Evolutionary conservation across 139 green algal species (phyloP).

Genomic region (Micromonas pusilla): DNA sequence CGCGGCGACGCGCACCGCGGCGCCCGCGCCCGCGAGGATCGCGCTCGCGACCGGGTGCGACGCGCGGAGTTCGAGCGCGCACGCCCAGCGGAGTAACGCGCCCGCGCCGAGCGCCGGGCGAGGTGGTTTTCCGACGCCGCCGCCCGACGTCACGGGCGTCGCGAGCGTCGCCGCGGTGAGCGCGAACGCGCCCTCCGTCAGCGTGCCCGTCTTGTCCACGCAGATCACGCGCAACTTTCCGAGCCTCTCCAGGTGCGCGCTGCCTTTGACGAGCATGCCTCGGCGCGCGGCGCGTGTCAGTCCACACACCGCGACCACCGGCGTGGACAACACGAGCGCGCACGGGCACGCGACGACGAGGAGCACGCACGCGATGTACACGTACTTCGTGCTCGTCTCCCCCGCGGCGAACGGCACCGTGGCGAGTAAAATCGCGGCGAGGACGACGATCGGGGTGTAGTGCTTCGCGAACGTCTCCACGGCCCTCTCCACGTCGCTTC

Average conservation of each 20-base stretch:
- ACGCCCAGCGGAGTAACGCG: constrained; percentile 28
- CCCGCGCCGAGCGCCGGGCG: constrained; percentile 2
- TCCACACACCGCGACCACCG: constrained; percentile 53
- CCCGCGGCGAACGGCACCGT: constrained; percentile 42
- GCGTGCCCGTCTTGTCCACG: constrained; percentile 79
- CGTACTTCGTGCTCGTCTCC: constrained; percentile 39
- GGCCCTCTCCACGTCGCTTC: constrained; percentile 45
- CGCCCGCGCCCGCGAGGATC: constrained; percentile 35
- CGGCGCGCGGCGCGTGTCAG: constrained; percentile 45
- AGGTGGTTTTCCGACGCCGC: background rate
- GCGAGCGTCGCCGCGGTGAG: constrained; percentile 27
- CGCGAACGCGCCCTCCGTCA: constrained; percentile 57
- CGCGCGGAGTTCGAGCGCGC: constrained; percentile 38
- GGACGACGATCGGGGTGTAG: constrained; percentile 67
- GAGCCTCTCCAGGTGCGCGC: constrained; percentile 60
- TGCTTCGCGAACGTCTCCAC: constrained; percentile 29
- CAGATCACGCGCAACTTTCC: constrained; percentile 42
- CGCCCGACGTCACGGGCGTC: background rate
- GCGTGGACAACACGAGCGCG: constrained; percentile 75
- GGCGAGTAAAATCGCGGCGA: constrained; percentile 48
- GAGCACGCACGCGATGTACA: constrained; percentile 64
- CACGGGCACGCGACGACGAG: constrained; percentile 77
- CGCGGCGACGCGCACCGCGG: constrained; percentile 18
- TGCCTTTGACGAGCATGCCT: constrained; percentile 71
- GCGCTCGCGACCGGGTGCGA: constrained; percentile 51